These are phyloP conservation scores for Silene latifolia DNA, from an alignment of 148 eudicot species.

Conservation along the genomic window DNA sequence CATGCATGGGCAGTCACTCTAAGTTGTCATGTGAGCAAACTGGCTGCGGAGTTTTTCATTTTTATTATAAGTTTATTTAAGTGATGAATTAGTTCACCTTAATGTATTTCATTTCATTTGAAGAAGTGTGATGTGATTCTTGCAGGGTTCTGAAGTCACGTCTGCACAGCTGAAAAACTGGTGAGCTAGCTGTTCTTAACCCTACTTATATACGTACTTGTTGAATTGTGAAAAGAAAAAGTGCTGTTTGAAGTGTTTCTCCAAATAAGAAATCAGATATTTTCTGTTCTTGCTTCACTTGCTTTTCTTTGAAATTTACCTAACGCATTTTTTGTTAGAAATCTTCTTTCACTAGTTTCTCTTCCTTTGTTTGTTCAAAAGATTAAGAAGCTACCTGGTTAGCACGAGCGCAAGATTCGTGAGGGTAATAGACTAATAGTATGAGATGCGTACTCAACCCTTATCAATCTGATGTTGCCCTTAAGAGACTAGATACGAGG, in stretches of 20 bases:
- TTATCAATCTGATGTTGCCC: background rate
- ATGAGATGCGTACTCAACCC: background rate
- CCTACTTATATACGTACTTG: background rate
- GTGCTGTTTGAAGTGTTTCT: background rate
- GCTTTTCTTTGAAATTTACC: background rate
- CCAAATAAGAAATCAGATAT: background rate
- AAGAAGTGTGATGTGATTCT: constrained; percentile 24
- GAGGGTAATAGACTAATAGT: background rate
- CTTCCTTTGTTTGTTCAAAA: background rate
- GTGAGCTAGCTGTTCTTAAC: constrained; percentile 34
- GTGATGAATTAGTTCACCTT: background rate
- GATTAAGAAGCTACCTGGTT: background rate
- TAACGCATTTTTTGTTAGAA: background rate
- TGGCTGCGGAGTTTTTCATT: background rate
- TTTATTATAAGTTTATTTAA: background rate
- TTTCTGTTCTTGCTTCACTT: background rate
- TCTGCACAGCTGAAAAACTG: constrained; percentile 80
- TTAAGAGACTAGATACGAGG: background rate
- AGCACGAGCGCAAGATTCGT: too few species aligned
- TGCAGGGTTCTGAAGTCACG: constrained; percentile 89
- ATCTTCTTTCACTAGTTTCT: background rate
- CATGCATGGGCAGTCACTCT: constrained; percentile 67
- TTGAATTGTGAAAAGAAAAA: background rate
- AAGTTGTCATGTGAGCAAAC: constrained; percentile 63
- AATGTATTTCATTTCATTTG: constrained; percentile 16